Evolutionary conservation across 2,329 filamentous ascomycete species (phyloP).

Genomic region (Sclerotinia sclerotiorum): DNA sequence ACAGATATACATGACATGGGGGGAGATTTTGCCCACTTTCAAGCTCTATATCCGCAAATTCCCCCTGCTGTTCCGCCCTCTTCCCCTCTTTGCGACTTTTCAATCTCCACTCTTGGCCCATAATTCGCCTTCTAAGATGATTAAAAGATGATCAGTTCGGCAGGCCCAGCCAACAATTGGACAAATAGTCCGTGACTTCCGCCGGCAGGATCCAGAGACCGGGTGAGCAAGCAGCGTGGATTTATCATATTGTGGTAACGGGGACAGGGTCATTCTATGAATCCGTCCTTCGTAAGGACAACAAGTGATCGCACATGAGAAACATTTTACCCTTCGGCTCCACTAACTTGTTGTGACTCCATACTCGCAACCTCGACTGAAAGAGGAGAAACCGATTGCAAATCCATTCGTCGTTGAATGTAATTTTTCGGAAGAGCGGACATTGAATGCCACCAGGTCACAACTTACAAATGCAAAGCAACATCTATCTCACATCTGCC

Average conservation of each 20-base stretch:
- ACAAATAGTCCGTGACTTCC: constrained; percentile 18
- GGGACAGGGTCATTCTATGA: background rate
- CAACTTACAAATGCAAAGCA: constrained; percentile 16
- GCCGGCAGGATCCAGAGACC: constrained; percentile 5
- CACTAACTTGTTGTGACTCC: constrained; percentile 10
- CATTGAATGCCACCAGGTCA: constrained; percentile 9
- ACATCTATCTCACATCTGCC: constrained; percentile 8
- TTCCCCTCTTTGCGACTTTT: constrained; percentile 14
- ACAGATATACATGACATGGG: constrained; percentile 4
- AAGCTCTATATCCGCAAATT: constrained; percentile 12
- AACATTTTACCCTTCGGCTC: constrained; percentile 7
- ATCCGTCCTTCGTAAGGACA: background rate
- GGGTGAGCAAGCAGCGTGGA: constrained; percentile 9
- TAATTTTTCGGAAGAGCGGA: constrained; percentile 13
- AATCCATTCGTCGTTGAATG: constrained; percentile 8
- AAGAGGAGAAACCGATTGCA: constrained; percentile 15
- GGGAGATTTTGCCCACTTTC: constrained; percentile 20
- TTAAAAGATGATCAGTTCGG: constrained; percentile 9
- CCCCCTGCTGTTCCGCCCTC: constrained; percentile 15
- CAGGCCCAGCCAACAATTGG: background rate
- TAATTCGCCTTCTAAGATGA: constrained; percentile 24
- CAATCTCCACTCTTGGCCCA: constrained; percentile 24
- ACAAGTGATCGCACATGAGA: constrained; percentile 3
- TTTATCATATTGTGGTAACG: background rate
- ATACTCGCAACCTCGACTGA: background rate